Base-by-base conservation (phyloP, 2,329 filamentous ascomycete genomes). In the Colletotrichum sp. region DNA sequence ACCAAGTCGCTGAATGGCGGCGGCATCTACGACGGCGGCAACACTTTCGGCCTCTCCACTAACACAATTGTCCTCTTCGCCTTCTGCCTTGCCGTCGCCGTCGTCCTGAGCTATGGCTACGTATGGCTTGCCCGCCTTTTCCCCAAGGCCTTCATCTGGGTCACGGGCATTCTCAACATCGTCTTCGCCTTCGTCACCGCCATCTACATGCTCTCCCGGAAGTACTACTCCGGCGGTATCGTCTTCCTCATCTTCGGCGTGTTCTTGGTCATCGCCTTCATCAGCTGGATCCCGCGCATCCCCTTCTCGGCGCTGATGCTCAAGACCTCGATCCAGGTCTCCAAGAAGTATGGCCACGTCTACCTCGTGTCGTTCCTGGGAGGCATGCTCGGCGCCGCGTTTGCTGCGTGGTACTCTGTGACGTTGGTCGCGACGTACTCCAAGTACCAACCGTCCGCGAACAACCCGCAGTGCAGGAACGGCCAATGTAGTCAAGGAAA, bases 241-340 rank as follows among this genome's bases (percentile, higher is more conserved):
- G 93, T 98, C 0, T 98, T 97, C 83, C 87, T 98, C 16, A 82
- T 98, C 71, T 97, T 98, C 81, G 89, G 91, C n/a, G 85, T 94
- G 64, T 96, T 98, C 84, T 91, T 94, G 75, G 90, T 95, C 71
- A 89, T 98, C 81, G 95, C 93, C 82, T 98, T 98, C 87, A 93
- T 94, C 81, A 94, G 91, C 66, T 98, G 96, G 96, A 96, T 96
- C 70, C 93, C 91, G 21, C 91, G 96, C 67, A 98, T 98, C 75
- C 96, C 96, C 0, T 98, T 98, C 84, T 96, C 94, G 10, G 95
- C 95, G 0, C 87, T 98, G 76, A 97, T 98, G 95, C 90, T 98
- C 65, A 93, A 94, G 84, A 96, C 95, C 0, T 90, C 93, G 26
- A 95, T 98, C 80, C 94, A 98, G 79, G 93, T 98, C 1, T 94